Evolutionary conservation across 2,329 filamentous ascomycete genomes (phyloP).

Genomic region (Calonectria ilicicola): DNA sequence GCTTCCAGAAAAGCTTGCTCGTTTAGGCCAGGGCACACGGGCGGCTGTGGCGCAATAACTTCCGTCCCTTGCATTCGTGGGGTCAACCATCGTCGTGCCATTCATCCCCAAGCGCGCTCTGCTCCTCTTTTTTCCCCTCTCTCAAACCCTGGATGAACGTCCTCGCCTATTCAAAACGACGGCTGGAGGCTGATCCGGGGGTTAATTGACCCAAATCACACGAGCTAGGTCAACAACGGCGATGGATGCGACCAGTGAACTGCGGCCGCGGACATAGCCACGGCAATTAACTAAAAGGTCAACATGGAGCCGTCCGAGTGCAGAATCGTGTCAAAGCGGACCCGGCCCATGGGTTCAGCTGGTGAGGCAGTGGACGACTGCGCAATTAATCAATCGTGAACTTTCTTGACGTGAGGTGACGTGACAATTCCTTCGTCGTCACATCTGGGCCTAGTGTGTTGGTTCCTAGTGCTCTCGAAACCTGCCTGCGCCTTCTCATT

Average conservation of each 20-base stretch:
- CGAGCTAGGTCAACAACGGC: conserved; percentile 10
- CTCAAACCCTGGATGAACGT: not conserved
- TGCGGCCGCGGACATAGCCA: conserved; percentile 12
- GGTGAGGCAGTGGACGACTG: not conserved
- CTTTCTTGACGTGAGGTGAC: too few relatives aligned
- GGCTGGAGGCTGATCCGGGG: conserved; percentile 2
- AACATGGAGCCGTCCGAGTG: not conserved
- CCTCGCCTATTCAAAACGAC: conserved; percentile 4
- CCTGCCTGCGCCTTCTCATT: conserved; percentile 12
- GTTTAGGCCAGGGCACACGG: not conserved
- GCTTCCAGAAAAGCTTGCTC: conserved; percentile 18
- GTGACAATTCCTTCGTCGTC: not conserved
- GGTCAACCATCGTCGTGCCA: not conserved
- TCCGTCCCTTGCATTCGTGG: conserved; percentile 22
- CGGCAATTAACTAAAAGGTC: not conserved
- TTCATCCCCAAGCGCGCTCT: not conserved
- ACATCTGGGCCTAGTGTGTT: not conserved
- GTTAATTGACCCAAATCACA: not conserved
- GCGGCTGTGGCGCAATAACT: conserved; percentile 25
- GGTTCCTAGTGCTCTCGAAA: not conserved
- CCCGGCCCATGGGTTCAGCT: not conserved
- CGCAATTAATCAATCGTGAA: not conserved
- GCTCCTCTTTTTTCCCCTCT: not conserved
- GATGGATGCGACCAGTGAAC: conserved; percentile 16
- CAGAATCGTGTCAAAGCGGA: not conserved